A percentile compares a stretch with the other conserved stretches of the same genome.
phyloP scores from a whole-genome alignment of 345 rosid species.

The Acer yangbiense region DNA sequence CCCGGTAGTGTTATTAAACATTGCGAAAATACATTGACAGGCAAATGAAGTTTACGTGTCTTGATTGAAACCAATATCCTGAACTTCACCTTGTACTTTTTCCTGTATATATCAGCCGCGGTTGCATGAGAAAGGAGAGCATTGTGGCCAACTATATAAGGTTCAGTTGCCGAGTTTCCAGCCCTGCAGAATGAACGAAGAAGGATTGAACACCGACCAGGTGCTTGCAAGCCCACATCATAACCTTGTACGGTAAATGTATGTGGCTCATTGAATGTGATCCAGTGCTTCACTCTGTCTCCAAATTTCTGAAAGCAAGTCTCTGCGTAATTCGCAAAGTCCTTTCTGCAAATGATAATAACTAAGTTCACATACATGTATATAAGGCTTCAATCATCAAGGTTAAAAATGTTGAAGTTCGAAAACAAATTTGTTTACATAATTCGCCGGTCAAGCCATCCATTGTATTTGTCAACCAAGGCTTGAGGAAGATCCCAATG shows the following conservation, averaged over 20 bases:
- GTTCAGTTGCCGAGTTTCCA: slow-evolving; percentile 93
- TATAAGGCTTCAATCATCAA: not conserved
- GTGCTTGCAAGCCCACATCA: slow-evolving; percentile 86
- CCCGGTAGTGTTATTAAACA: not conserved
- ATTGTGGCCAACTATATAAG: slow-evolving; percentile 87
- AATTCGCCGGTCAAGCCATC: slow-evolving; percentile 78
- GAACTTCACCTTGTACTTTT: slow-evolving; percentile 64
- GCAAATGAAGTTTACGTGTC: not conserved
- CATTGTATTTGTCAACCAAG: slow-evolving; percentile 69
- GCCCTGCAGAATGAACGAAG: slow-evolving; percentile 61
- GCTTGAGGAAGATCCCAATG: slow-evolving; percentile 99
- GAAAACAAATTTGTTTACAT: slow-evolving; percentile 46
- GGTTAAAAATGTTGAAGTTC: not conserved
- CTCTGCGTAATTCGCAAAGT: slow-evolving; percentile 76
- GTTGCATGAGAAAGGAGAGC: slow-evolving; percentile 71
- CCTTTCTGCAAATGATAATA: slow-evolving; percentile 50
- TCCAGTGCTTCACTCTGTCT: slow-evolving; percentile 92
- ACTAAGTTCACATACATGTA: not conserved
- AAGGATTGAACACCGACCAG: slow-evolving; percentile 80
- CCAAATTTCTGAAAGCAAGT: slow-evolving; percentile 86
- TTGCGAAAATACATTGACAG: not conserved
- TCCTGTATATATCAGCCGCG: slow-evolving; percentile 61
- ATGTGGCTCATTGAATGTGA: slow-evolving; percentile 93
- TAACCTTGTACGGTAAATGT: slow-evolving; percentile 83
- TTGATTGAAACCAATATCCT: not conserved